Base-by-base conservation (phyloP, 1,284 basidiomycete genomes). In the Cryptococcus neoformans region DNA sequence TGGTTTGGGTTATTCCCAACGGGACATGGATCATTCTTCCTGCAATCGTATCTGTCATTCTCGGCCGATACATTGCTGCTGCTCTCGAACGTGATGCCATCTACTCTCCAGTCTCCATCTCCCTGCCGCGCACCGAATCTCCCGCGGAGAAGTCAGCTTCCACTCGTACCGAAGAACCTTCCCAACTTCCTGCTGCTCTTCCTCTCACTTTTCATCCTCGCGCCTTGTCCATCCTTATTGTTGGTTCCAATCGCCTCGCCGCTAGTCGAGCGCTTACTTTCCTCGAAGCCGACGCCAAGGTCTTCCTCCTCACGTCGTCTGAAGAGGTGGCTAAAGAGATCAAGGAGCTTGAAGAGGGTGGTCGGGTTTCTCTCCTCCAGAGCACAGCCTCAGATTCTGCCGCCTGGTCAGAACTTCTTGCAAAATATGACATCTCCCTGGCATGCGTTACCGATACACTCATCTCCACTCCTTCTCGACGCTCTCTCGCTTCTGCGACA, bases 231-330 rank as follows among this genome's bases (percentile, higher is more conserved):
- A 81, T 85, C 16, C 77, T 96, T 39, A 82, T 97, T 47, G 69
- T 95, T 39, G 92, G 93, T 2, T 83, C 87, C 2, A 85, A 87
- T 38, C 69, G 82, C 11, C 82, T 96, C 1, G 91, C 92, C 0
- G 90, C 92, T 0, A 84, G 84, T 28, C 84, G 93, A 41, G 87
- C 88, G 5, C 89, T 89, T 67, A 81, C 88, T 2, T 86, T 90
- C 4, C 82, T 95, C 44, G 91, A 95, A 72, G 88, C 92, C 0
- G 87, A 87, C 55, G 87, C 89, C 1, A 68, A 72, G 10, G 92
- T 95, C 36, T 75, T 87, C 36, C 78, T 96, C 34, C 72, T 90
- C 2, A 80, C 69, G 1, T 44, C 53, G 0, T 82, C 83, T 6
- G 45, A 55, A 0, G 7, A 67, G 38, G 48, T 78, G 0, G 62